Percentiles rank a stretch among this genome's conserved stretches.
Conservation (phyloP, 2,329 filamentous ascomycete genomes). For the Meredithiella fracta region DNA sequence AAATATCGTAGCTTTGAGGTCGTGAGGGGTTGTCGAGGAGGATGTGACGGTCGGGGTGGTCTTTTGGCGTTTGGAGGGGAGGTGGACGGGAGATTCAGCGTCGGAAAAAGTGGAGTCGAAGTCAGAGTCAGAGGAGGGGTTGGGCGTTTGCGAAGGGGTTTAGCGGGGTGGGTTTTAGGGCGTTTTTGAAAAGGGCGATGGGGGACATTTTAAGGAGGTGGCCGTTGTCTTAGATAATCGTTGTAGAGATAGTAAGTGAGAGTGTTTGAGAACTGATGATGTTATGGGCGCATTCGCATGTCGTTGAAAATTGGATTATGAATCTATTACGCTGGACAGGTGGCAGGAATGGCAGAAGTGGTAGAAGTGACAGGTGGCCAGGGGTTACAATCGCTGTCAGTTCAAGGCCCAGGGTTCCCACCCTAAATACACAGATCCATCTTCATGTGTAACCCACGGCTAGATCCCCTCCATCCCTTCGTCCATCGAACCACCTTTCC, state of each 20-base stretch:
- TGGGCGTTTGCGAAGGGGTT: constrained; percentile 10
- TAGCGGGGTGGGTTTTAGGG: constrained; percentile 4
- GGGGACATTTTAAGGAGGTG: not conserved
- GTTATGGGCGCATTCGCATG: too few species aligned
- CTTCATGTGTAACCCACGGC: too few species aligned
- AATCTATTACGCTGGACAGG: too few species aligned
- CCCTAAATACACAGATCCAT: too few species aligned
- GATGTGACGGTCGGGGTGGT: not conserved
- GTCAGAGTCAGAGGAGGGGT: constrained; percentile 8
- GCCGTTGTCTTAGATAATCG: not conserved
- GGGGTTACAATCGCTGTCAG: too few species aligned
- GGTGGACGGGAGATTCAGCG: not conserved
- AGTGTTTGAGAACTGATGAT: too few species aligned
- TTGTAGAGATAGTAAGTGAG: not conserved
- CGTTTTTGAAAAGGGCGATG: constrained; percentile 6
- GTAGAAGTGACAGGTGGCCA: too few species aligned
- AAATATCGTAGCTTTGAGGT: constrained; percentile 32
- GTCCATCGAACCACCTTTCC: too few species aligned
- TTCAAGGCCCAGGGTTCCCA: too few species aligned
- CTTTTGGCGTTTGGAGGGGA: constrained; percentile 9
- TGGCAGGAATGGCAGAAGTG: too few species aligned
- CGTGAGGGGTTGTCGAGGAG: constrained; percentile 21
- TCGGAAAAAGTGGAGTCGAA: constrained; percentile 7
- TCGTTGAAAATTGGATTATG: too few species aligned
- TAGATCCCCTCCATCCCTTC: too few species aligned